Evolutionary conservation across 2,329 filamentous ascomycete genomes (phyloP).

Genomic region (Dothideomycetes sp.): DNA sequence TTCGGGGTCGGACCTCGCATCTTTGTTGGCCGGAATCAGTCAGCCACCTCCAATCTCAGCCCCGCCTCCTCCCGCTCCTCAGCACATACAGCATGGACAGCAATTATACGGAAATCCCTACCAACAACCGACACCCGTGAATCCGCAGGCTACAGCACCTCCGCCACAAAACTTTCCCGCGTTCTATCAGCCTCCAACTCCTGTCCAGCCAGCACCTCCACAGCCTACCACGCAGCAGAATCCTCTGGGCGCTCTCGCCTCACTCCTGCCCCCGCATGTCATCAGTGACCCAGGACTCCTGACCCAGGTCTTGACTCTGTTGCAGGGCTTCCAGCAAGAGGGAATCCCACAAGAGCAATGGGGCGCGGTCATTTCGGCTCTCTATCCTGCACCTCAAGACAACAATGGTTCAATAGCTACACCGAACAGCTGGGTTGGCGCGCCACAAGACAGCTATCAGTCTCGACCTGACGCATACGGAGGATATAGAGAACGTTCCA

Average conservation of each 20-base stretch:
- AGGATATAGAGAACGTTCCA: slow-evolving; percentile 3
- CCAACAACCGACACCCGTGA: slow-evolving; percentile 10
- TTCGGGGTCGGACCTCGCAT: slow-evolving; percentile 6
- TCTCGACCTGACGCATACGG: slow-evolving; percentile 9
- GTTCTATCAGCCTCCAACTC: slow-evolving; percentile 5
- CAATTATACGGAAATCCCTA: slow-evolving; percentile 10
- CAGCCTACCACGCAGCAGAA: slow-evolving; percentile 5
- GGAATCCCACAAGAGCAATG: slow-evolving; percentile 71
- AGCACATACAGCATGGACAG: slow-evolving; percentile 9
- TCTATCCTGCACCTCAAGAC: slow-evolving; percentile 22
- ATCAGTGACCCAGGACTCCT: slow-evolving; percentile 35
- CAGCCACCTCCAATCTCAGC: slow-evolving; percentile 13
- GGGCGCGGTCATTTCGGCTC: slow-evolving; percentile 43
- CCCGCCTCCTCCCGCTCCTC: slow-evolving; percentile 10
- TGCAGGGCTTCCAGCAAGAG: slow-evolving; percentile 65
- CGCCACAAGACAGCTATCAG: slow-evolving; percentile 2
- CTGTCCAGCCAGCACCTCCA: slow-evolving; percentile 3
- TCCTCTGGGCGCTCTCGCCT: slow-evolving; percentile 10
- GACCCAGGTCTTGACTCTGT: slow-evolving; percentile 61
- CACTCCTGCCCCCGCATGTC: slow-evolving; percentile 25
- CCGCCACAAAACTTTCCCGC: slow-evolving; percentile 2
- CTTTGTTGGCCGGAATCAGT: slow-evolving; percentile 9
- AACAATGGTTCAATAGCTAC: not conserved
- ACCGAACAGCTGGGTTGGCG: not conserved
- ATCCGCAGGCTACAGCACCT: slow-evolving; percentile 16